Evolutionary conservation across 192 early-diverging fungal genomes (phyloP), one percentile per base, ranked within the genome.

Genomic region (Polychytrium aggregatum): DNA sequence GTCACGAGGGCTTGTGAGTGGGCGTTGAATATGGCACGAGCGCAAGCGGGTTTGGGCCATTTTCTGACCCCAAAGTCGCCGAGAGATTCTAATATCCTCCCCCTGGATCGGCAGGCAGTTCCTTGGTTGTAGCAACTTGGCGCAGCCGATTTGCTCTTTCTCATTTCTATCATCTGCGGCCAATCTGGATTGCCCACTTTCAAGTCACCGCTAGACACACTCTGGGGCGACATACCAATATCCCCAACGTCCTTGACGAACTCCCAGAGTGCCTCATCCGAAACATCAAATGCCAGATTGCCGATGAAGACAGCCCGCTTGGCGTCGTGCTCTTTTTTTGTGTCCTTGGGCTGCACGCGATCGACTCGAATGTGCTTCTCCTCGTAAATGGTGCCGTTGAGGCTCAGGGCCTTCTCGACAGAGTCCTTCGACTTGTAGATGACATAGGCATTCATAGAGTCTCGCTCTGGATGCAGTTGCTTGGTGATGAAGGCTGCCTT

Each of bases 321-420:
- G 55, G 65, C 57, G 56, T 97, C 89, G 54, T 78, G 73, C n/a
- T n/a, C n/a, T 41, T 63, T 68, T 34, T 55, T 43, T 17, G 50
- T 31, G n/a, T 38, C 44, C 29, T 53, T 53, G 21, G 41, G 30
- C 47, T 46, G 39, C 3, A 52, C 60, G 20, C 31, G 56, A 44
- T 96, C 91, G 2, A 88, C 88, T 37, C 95, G 82, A 35, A 98
- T 68, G 56, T 96, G 92, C 49, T 86, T 85, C 10, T 81, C 89
- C 53, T 80, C 57, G 56, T 90, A 93, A 4, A 90, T 39, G 8
- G 68, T 62, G n/a, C 85, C 87, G 53, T 93, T 93, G 45, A 92
- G 60, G 9, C 68, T 37, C 0, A 74, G 59, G 5, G 83, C 87
- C 44, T 82, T 79, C 1, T 57, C 60, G 0, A 76, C 82, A 0